These are phyloP conservation scores for Fusarium sororula DNA, from an alignment of 2,329 filamentous ascomycete genomes.

Conservation along the genomic window DNA sequence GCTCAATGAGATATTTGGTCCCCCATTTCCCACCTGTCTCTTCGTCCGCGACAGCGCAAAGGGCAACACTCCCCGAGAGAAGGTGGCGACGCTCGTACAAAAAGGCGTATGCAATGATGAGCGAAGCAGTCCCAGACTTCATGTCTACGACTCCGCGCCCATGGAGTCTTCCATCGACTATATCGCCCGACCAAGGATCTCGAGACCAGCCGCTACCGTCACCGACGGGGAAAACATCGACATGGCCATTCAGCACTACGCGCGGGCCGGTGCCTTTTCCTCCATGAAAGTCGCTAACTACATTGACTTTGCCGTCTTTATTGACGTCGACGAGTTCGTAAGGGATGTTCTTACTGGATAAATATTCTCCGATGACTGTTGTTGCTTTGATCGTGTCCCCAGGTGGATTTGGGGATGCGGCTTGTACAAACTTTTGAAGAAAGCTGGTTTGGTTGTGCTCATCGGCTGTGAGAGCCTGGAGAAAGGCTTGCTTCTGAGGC, in stretches of 20 bases:
- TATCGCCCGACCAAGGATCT: not conserved
- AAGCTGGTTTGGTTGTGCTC: not conserved
- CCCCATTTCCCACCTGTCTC: slow-evolving; percentile 1
- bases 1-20: not conserved
- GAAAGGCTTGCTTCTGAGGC: not conserved
- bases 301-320: not conserved
- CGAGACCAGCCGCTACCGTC: not conserved
- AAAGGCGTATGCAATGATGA: not conserved
- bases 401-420: not conserved
- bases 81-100: not conserved
- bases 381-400: not conserved
- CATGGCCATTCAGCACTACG: not conserved
- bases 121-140: slow-evolving; percentile 1
- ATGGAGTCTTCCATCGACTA: not conserved
- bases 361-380: not conserved
- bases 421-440: not conserved
- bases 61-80: not conserved
- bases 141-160: not conserved
- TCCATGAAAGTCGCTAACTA: not conserved
- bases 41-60: not conserved
- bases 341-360: not conserved
- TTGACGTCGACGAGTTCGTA: not conserved
- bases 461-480: not conserved
- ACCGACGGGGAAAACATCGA: not conserved
- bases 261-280: not conserved